Evolutionary conservation across 202 grass and related monocot species (phyloP).

Genomic region (Elaeis oleifera): DNA sequence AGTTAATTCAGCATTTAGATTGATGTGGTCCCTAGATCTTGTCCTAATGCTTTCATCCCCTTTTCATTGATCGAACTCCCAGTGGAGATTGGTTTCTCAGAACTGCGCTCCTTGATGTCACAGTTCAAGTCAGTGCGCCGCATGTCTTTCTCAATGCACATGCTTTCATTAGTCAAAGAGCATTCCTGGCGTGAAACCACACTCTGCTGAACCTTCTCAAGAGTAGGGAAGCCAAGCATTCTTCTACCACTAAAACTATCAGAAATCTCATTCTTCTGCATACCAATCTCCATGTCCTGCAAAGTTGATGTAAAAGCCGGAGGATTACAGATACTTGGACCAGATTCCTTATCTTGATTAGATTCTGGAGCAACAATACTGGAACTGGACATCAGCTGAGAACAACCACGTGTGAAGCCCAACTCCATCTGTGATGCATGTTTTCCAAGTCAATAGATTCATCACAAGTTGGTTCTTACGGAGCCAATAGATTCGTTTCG

Average conservation of each 20-base stretch:
- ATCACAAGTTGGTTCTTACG: conserved; percentile 5
- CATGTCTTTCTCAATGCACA: neutral
- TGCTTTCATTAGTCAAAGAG: neutral
- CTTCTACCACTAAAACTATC: conserved; percentile 2
- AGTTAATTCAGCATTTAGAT: conserved; percentile 57
- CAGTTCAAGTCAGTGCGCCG: conserved; percentile 1
- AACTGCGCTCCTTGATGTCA: conserved; percentile 1
- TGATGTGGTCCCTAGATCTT: conserved; percentile 31
- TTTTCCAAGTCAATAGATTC: conserved; percentile 17
- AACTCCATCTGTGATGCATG: conserved; percentile 17
- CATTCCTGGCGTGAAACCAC: neutral
- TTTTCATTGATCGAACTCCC: neutral
- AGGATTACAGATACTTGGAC: neutral
- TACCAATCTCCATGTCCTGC: conserved; percentile 1
- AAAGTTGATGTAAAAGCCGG: neutral
- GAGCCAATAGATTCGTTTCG: conserved; percentile 20
- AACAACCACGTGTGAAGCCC: conserved; percentile 13
- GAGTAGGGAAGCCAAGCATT: conserved; percentile 16
- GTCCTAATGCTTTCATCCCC: conserved; percentile 18
- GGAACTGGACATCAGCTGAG: conserved; percentile 22
- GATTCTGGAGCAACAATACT: conserved; percentile 13
- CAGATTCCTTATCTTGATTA: neutral
- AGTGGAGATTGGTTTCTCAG: conserved; percentile 10
- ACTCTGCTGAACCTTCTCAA: conserved; percentile 18
- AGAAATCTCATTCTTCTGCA: neutral